These are phyloP conservation scores for Geopyxis carbonaria DNA, from an alignment of 495 filamentous ascomycete species.

Conservation along the genomic window DNA sequence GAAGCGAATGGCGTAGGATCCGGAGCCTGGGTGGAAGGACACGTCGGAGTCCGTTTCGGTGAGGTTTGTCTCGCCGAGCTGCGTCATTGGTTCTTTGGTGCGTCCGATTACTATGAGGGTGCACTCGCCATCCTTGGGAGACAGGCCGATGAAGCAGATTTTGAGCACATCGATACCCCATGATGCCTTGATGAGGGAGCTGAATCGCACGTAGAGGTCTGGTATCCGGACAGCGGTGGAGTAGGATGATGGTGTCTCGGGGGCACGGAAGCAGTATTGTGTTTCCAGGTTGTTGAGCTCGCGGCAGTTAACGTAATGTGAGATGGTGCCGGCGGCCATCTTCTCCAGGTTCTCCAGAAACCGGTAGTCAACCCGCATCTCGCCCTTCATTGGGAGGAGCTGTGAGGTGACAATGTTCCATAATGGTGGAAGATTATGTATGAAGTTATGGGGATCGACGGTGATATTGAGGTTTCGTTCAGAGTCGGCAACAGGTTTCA, in stretches of 20 bases:
- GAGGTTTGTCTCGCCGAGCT: conserved; percentile 11
- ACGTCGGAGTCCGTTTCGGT: conserved; percentile 36
- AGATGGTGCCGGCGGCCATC: conserved; percentile 28
- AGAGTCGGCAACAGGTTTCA: conserved; percentile 19
- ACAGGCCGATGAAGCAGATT: conserved; percentile 35
- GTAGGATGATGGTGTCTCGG: conserved; percentile 11
- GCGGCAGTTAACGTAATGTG: conserved; percentile 24
- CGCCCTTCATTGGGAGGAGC: conserved; percentile 10
- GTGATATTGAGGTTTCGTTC: background rate
- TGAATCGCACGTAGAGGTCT: conserved; percentile 23
- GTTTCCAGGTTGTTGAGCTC: conserved; percentile 18
- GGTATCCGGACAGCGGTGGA: conserved; percentile 11
- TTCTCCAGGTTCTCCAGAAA: conserved; percentile 27
- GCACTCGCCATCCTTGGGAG: conserved; percentile 7
- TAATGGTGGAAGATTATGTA: too few relatives aligned
- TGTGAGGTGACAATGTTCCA: conserved; percentile 17
- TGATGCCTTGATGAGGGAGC: conserved; percentile 16
- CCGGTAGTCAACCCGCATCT: conserved; percentile 16
- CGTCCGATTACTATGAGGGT: conserved; percentile 17
- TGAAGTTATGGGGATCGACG: conserved; percentile 5
- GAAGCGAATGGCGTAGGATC: conserved; percentile 43
- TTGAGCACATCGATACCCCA: conserved; percentile 41
- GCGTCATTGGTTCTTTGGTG: conserved; percentile 13
- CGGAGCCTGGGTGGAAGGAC: conserved; percentile 37
- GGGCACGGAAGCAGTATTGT: conserved; percentile 19